phyloP scores from a whole-genome alignment of 1,139 yeast species.

The Zhuliangozyma parablackwelliae region DNA sequence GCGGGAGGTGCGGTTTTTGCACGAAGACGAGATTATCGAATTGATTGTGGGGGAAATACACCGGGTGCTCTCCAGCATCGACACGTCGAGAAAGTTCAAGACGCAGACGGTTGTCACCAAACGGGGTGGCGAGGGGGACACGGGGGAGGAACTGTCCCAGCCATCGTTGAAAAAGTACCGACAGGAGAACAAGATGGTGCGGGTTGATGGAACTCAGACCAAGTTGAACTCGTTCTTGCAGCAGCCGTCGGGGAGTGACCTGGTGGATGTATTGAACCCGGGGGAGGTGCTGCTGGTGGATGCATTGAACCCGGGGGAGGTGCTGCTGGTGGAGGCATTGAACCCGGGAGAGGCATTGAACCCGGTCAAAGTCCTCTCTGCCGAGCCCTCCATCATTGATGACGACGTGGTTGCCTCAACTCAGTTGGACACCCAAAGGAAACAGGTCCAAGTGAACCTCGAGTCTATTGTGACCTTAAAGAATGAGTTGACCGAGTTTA shows the following conservation, averaged over 20 bases:
- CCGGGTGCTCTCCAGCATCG: slow-evolving; percentile 51
- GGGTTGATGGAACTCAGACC: slow-evolving; percentile 58
- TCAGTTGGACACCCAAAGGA: slow-evolving; percentile 1
- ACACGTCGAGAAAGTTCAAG: slow-evolving; percentile 64
- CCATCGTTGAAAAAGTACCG: slow-evolving; percentile 26
- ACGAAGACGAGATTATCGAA: slow-evolving; percentile 84
- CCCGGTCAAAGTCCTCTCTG: too few relatives aligned
- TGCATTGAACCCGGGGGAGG: neutral
- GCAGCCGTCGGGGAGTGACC: slow-evolving; percentile 1
- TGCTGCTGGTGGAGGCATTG: too few relatives aligned
- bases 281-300: neutral
- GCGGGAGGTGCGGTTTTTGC: slow-evolving; percentile 79
- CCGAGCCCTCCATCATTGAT: too few relatives aligned
- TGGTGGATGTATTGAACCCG: too few relatives aligned
- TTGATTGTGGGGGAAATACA: slow-evolving; percentile 49
- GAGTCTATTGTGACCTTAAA: slow-evolving; percentile 57
- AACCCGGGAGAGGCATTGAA: neutral
- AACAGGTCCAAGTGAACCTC: slow-evolving; percentile 39
- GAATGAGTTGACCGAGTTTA: slow-evolving; percentile 40
- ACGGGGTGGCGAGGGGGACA: slow-evolving; percentile 10
- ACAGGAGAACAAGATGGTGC: slow-evolving; percentile 62
- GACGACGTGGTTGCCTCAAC: neutral
- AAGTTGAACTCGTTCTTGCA: slow-evolving; percentile 14
- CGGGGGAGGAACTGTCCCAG: slow-evolving; percentile 5
- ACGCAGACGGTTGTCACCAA: slow-evolving; percentile 52